phyloP scores from a whole-genome alignment of 148 eudicot species.

The Silene uniflora region DNA sequence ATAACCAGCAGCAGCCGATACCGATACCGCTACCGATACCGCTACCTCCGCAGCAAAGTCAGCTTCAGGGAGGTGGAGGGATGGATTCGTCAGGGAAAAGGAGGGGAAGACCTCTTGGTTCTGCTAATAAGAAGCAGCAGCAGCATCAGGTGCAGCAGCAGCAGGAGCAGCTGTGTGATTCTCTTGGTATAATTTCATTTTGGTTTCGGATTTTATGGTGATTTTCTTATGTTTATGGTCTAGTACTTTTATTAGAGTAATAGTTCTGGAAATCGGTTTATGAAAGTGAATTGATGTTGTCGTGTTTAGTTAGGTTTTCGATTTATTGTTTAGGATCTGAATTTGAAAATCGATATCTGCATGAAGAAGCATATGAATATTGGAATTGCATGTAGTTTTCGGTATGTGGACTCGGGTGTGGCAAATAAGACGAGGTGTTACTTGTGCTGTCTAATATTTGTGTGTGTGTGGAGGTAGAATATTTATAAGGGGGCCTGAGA shows the following conservation, averaged over 20 bases:
- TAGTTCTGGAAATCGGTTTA: not conserved
- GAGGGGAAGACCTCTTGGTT: slow-evolving; percentile 55
- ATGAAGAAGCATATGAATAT: slow-evolving; percentile 6
- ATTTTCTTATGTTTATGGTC: not conserved
- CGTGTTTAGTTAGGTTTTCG: not conserved
- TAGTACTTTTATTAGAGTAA: not conserved
- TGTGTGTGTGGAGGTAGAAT: not conserved
- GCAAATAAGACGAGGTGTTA: not conserved
- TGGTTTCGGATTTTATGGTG: too few relatives aligned
- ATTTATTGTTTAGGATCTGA: slow-evolving; percentile 1
- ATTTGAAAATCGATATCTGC: not conserved
- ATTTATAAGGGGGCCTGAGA: slow-evolving; percentile 19
- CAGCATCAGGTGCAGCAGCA: not conserved
- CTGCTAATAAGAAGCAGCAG: slow-evolving; percentile 29
- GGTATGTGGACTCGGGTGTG: not conserved
- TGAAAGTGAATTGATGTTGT: not conserved
- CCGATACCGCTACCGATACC: not conserved
- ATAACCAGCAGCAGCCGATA: not conserved
- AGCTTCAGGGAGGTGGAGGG: not conserved
- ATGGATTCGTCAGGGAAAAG: slow-evolving; percentile 23
- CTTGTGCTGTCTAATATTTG: slow-evolving; percentile 12
- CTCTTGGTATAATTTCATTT: slow-evolving; percentile 23
- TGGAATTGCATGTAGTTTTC: slow-evolving; percentile 3
- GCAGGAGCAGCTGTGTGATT: slow-evolving; percentile 4
- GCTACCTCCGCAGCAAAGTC: not conserved